Evolutionary conservation across 257 asterid species (phyloP).

Genomic region (Buddleja alternifolia): DNA sequence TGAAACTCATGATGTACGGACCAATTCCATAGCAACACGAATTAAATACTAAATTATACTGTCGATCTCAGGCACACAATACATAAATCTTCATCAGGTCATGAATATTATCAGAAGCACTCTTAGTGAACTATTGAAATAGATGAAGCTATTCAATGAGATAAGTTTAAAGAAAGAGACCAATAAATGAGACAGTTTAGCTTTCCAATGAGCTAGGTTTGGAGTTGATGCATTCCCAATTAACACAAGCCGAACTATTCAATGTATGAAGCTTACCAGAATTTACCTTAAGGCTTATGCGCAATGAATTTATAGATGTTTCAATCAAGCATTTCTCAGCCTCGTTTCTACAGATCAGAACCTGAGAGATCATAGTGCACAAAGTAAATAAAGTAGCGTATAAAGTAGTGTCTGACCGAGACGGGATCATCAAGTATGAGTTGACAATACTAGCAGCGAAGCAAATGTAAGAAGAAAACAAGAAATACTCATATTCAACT

Average conservation of each 20-base stretch:
- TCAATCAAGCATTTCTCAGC: constrained; percentile 98
- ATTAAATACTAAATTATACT: neutral
- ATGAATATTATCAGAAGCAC: constrained; percentile 7
- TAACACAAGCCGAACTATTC: constrained; percentile 11
- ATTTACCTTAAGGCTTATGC: constrained; percentile 94
- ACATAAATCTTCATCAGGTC: constrained; percentile 13
- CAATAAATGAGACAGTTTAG: neutral
- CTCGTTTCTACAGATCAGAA: constrained; percentile 89
- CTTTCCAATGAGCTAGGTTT: neutral
- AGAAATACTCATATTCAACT: constrained; percentile 10
- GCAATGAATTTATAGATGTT: constrained; percentile 92
- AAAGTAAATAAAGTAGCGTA: constrained; percentile 21
- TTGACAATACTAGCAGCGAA: neutral
- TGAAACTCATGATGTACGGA: constrained; percentile 8
- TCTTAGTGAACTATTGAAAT: constrained; percentile 1
- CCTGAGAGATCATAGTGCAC: constrained; percentile 54
- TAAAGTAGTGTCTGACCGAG: constrained; percentile 20
- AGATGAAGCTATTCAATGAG: neutral
- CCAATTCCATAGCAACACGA: neutral
- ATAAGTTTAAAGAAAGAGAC: constrained; percentile 12
- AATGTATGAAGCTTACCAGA: constrained; percentile 24
- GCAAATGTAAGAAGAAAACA: constrained; percentile 4
- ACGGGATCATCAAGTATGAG: constrained; percentile 9
- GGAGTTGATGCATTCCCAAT: constrained; percentile 17
- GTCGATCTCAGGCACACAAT: neutral